phyloP scores from a whole-genome alignment of 495 filamentous ascomycete species.

The Penicillium psychrofluorescens region DNA sequence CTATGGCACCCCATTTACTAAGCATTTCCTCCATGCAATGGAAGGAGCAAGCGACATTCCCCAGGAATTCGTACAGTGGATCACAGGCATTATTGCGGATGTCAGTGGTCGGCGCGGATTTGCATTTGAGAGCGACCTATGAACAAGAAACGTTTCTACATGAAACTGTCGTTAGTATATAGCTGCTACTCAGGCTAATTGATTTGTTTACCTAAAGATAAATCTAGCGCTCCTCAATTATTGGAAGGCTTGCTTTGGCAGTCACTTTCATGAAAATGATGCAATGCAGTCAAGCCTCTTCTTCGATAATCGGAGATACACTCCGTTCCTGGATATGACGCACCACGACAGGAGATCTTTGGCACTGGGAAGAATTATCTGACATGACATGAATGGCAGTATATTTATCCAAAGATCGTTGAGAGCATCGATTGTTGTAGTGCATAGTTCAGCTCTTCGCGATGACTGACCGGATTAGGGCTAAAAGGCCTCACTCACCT shows the following conservation, averaged over 20 bases:
- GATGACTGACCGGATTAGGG: too few relatives aligned
- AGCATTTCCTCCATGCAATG: too few relatives aligned
- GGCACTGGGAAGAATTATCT: neutral
- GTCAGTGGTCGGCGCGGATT: neutral
- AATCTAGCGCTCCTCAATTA: neutral
- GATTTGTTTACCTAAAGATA: neutral
- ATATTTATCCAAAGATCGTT: neutral
- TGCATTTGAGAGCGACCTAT: neutral
- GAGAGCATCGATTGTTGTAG: neutral
- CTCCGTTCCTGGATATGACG: too few relatives aligned
- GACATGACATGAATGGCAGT: neutral
- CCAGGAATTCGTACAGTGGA: too few relatives aligned
- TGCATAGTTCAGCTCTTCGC: too few relatives aligned
- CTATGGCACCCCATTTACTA: too few relatives aligned
- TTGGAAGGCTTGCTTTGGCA: too few relatives aligned
- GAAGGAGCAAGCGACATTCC: too few relatives aligned
- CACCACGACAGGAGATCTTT: neutral
- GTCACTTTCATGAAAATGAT: neutral
- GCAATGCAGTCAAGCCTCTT: neutral
- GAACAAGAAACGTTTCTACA: neutral
- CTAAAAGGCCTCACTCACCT: too few relatives aligned
- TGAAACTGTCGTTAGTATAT: neutral
- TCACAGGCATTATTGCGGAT: neutral
- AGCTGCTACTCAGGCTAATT: constrained; percentile 3
- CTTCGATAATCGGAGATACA: too few relatives aligned